Evolutionary conservation across 2,329 filamentous ascomycete species (phyloP).

Genomic region (Epichloe sibirici): DNA sequence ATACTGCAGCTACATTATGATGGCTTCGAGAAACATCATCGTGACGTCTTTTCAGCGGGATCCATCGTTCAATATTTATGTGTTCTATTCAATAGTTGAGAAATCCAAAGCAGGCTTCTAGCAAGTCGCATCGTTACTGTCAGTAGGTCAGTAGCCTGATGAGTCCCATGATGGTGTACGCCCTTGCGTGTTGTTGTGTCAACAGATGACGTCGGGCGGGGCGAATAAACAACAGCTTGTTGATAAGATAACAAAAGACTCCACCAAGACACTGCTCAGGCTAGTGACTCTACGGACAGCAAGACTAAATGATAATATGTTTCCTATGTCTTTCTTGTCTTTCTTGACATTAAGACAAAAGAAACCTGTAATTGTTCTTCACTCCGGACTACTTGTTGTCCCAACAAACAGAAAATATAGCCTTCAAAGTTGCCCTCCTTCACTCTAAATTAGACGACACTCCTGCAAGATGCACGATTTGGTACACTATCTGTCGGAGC

Average conservation of each 20-base stretch:
- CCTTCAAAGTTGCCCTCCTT: background rate
- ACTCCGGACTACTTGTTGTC: background rate
- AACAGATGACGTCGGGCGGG: background rate
- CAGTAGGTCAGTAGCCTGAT: too few relatives aligned
- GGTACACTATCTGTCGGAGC: conserved; percentile 49
- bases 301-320: background rate
- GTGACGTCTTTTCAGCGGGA: too few relatives aligned
- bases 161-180: too few relatives aligned
- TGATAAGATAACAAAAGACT: background rate
- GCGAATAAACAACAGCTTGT: background rate
- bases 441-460: background rate
- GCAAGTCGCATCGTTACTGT: too few relatives aligned
- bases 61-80: too few relatives aligned
- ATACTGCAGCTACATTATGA: too few relatives aligned
- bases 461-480: conserved; percentile 47
- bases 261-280: background rate
- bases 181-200: background rate
- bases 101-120: too few relatives aligned
- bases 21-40: too few relatives aligned
- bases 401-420: background rate
- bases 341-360: too few relatives aligned
- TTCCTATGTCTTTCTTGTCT: too few relatives aligned
- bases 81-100: too few relatives aligned
- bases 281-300: background rate
- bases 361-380: too few relatives aligned